Conservation (phyloP, 108 stramenopile genomes). For the Cyclotella baltica region DNA sequence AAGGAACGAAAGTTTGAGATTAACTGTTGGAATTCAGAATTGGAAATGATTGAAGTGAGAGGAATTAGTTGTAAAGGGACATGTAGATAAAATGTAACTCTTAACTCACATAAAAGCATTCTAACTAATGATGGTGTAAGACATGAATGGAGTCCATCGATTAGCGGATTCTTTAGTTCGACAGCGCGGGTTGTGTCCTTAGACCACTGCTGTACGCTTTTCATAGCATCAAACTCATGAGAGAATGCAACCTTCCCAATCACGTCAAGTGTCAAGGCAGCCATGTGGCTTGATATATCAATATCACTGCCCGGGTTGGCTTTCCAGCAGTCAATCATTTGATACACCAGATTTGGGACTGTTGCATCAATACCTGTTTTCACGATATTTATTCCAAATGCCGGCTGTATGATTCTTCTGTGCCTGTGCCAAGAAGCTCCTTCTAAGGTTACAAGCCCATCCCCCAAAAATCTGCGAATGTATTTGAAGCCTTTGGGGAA, state of each 20-base stretch:
- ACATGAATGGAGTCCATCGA: conserved; percentile 24
- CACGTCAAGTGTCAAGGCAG: conserved; percentile 64
- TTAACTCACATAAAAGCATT: background rate
- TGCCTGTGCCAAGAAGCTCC: conserved; percentile 69
- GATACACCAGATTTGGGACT: conserved; percentile 37
- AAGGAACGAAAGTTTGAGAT: conserved; percentile 23
- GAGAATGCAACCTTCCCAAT: conserved; percentile 70
- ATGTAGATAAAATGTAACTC: background rate
- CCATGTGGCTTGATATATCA: conserved; percentile 58
- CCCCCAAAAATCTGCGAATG: conserved; percentile 44
- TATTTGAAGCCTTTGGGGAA: conserved; percentile 46
- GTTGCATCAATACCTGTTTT: conserved; percentile 49
- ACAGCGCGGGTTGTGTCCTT: conserved; percentile 11
- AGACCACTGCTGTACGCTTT: conserved; percentile 59
- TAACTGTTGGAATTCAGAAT: conserved; percentile 28
- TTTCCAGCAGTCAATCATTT: conserved; percentile 59
- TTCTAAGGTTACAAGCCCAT: conserved; percentile 65
- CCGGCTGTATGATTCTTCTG: conserved; percentile 69
- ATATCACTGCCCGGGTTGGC: conserved; percentile 52
- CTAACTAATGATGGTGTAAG: conserved; percentile 17
- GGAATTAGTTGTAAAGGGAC: background rate
- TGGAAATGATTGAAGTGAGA: background rate
- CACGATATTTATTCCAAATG: conserved; percentile 50
- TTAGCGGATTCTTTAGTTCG: conserved; percentile 47
- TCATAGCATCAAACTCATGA: conserved; percentile 60